Percentiles rank a stretch among this genome's conserved stretches.
Conservation (phyloP, 441 rosid genomes). For the Biscutella auriculata region DNA sequence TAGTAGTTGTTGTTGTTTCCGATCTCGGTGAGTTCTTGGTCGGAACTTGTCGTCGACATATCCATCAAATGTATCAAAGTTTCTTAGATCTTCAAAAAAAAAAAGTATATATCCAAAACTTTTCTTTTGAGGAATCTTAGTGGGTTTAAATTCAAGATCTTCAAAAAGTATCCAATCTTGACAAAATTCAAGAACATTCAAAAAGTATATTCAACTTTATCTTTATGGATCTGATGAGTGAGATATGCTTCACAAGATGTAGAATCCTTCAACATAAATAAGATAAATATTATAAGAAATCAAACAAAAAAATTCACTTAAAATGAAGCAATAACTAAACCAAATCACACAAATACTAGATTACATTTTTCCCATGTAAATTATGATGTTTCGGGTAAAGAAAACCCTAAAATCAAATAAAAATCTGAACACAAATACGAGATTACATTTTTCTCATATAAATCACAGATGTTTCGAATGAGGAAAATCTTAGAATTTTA, state of each 20-base stretch:
- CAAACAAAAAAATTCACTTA: not conserved
- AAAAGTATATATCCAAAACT: too few species aligned
- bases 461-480: too few species aligned
- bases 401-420: too few species aligned
- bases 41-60: not conserved
- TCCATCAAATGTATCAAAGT: not conserved
- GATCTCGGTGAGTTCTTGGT: not conserved
- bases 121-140: too few species aligned
- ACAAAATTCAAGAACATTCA: slow-evolving; percentile 7
- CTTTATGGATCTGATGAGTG: slow-evolving; percentile 12
- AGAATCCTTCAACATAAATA: slow-evolving; percentile 1
- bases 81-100: slow-evolving; percentile 9
- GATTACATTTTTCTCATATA: too few species aligned
- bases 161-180: slow-evolving; percentile 8
- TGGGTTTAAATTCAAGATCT: too few species aligned
- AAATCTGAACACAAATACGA: too few species aligned
- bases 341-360: too few species aligned
- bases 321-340: not conserved
- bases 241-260: slow-evolving; percentile 9
- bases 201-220: not conserved
- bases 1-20: slow-evolving; percentile 11
- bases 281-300: slow-evolving; percentile 1
- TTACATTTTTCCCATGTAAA: too few species aligned
- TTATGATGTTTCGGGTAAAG: too few species aligned
- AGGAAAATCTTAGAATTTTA: too few species aligned